Evolutionary conservation across 2,329 filamentous ascomycete species (phyloP), one percentile per base, ranked within the genome.

Genomic region (Samsoniella hepiali): DNA sequence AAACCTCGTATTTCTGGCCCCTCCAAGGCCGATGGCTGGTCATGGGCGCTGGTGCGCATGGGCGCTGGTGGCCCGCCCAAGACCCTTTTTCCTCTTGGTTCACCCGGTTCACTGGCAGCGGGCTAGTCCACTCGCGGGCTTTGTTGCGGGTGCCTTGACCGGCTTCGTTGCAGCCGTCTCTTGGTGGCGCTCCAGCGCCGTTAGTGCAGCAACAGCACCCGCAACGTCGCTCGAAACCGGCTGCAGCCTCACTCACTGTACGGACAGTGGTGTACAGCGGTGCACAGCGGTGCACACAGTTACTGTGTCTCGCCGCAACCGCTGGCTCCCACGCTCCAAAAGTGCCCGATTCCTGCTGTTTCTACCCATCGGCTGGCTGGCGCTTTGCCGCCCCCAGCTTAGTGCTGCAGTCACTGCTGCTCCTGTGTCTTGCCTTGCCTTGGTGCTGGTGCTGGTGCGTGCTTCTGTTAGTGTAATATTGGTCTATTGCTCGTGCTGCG

Each of bases 1-100:
- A 40, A 57, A 63, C 42, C 60, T 63, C 60, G 60, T 63, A 63
- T 63, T 62, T 29, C 51, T 63, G 42, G 42, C 8, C 59, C 51
- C 50, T 54, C 51, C 32, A 57, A 22, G n/a, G 32, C 51, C 51
- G 42, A 44, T 42, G 3, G 29, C 44, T 50, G 32, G 32, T 42
- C 57, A 51, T 40, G 38, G 11, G 13, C 11, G 13, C 11, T 40
- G 38, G 38, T 40, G 38, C 38, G 38, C 38, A 40, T 40, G 38
- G 38, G 38, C 53, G 17, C 32, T 42, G 45, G 9, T 22, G 57
- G 32, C 44, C 44, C 40, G 38, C 54, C 22, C 40, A n/a, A 57
- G 40, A 32, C 27, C 38, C 9, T n/a, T n/a, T 17, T 17, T 40
- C 42, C 42, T 44, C 6, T 44, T 22, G 17, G 22, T 22, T 22